Base-by-base conservation (phyloP, 2,329 filamentous ascomycete genomes). In the Tolypocladium capitatum region DNA sequence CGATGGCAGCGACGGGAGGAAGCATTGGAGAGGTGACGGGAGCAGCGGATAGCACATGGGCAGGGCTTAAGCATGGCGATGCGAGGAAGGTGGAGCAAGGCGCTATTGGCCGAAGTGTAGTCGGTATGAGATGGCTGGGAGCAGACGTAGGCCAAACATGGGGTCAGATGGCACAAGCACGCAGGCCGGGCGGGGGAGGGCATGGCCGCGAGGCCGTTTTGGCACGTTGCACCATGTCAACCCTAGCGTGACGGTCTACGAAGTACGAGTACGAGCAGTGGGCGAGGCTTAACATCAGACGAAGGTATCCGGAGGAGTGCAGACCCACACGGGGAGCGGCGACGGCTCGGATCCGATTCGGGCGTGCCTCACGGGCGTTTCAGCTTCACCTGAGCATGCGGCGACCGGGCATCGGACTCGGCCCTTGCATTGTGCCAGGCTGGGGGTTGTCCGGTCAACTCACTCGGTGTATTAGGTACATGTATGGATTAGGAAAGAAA, bases 11-110 rank as follows among this genome's bases (percentile, higher is more conserved):
- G 31, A 24, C 43, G n/a, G 43, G 14, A n/a, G 30, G 3, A 24
- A 45, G 13, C 16, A 21, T 43, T 31, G 46, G 36, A 13, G 30
- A 41, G 30, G 27, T 27, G 10, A 24, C 32, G 43, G 43, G 18
- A 45, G 43, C 43, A 45, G 43, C 41, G 46, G 45, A 51, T 49
- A 49, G 45, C 46, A 49, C 46, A 49, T 44, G 40, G 21, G 18
- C 27, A 20, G 35, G 43, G 32, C 2, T 18, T 34, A n/a, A 11
- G 38, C 16, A 16, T 28, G 36, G 36, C 21, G 36, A 40, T 24
- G 36, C 14, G 21, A 27, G 7, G 20, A n/a, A 8, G 5, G 20
- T 20, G 35, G 20, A 24, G 20, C 20, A 14, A 27, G 36, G 36
- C 7, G 36, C 38, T 41, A 28, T n/a, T 27, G 16, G 38, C 38